Base-by-base conservation (phyloP, 1,284 basidiomycete species). In the Malassezia equina region DNA sequence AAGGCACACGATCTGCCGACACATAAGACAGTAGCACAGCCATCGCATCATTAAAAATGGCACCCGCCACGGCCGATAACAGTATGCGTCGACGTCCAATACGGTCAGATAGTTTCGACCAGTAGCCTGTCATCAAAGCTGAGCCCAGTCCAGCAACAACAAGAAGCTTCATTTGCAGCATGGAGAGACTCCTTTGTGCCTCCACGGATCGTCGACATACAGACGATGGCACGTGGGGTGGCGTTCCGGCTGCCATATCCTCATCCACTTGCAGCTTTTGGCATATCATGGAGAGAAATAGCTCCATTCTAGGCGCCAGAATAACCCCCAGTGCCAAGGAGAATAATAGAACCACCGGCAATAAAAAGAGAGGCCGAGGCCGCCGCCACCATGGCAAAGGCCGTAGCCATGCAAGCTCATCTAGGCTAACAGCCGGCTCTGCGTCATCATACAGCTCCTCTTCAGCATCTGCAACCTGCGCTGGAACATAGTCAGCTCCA, bases 101-200 rank as follows among this genome's bases (percentile, higher is more conserved):
- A 17, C 82, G 79, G 69, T 91, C 88, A 7, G 86, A 84, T 42
- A 85, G 84, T 55, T 81, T 81, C 32, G 86, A 86, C 90, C 90
- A 94, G 80, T 83, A 88, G 8, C 86, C 86, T 0, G 88, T 88
- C 1, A 86, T 89, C 29, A 90, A 74, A 0, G 86, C 88, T 4
- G 85, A 85, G 4, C 91, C 79, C 5, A 83, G 66, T n/a, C 90
- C 90, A 80, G 85, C 84, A 5, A 80, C 83, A 6, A 84, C 82
- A 0, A 83, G 86, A 69, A 88, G 82, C 11, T 58, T 33, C 1
- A 74, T 60, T 55, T 64, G 61, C 12, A 73, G 46, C 5, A 60
- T 54, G 5, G 70, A 51, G 2, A 57, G 45, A 12, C 12, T 25
- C 5, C 50, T 17, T 24, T 59, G 55, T 7, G 49, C 55, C 4